Conservation (phyloP, 202 grass and related monocot species). For the Panicum hallii region DNA sequence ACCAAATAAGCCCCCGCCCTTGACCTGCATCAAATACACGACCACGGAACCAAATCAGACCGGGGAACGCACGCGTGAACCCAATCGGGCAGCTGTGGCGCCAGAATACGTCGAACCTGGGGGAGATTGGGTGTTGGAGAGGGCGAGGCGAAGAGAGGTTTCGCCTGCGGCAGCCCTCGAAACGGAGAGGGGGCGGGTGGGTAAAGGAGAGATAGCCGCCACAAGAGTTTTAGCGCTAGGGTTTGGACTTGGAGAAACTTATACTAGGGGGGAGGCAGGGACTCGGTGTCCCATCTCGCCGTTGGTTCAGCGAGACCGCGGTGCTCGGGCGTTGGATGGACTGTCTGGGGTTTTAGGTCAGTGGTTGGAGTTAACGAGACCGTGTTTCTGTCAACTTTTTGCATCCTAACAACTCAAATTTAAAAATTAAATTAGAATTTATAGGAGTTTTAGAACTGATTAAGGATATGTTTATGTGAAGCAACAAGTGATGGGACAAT, state of each 20-base stretch:
- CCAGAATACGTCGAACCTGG: conserved; percentile 3
- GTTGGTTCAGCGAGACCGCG: conserved; percentile 3
- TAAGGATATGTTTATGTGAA: not conserved
- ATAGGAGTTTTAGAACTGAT: no score
- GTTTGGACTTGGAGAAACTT: conserved; percentile 15
- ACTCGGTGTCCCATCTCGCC: conserved; percentile 3
- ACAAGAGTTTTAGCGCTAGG: no score
- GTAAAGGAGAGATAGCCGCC: conserved; percentile 30
- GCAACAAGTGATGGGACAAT: not conserved
- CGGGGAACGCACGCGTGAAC: not conserved
- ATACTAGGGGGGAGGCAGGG: not conserved
- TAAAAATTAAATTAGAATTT: not conserved
- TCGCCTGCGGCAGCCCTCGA: conserved; percentile 31
- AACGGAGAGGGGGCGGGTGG: not conserved
- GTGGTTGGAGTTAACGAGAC: not conserved
- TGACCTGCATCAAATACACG: not conserved
- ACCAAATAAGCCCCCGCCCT: not conserved
- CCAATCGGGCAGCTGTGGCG: not conserved
- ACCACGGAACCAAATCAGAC: conserved; percentile 4
- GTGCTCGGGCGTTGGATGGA: conserved; percentile 38
- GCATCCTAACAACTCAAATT: not conserved
- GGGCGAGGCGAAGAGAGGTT: not conserved
- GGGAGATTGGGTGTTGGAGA: not conserved
- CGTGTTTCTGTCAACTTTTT: not conserved
- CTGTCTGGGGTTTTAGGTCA: conserved; percentile 31